Base-by-base conservation (phyloP, 176 grass and related monocot genomes). In the Oryza rufipogon region DNA sequence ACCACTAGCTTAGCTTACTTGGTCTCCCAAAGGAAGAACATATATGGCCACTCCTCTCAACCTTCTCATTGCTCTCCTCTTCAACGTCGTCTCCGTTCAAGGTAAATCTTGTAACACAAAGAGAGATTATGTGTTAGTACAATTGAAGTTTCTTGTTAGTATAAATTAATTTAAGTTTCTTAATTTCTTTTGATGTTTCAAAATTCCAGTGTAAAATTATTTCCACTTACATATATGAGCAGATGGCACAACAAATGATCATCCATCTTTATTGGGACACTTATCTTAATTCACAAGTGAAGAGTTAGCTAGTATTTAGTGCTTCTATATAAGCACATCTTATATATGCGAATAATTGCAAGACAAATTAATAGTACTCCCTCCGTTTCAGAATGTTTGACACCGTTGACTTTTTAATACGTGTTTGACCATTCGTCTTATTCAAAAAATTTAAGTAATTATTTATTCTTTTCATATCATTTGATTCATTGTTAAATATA, bases 41-140 rank as follows among this genome's bases (percentile, higher is more conserved):
- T 26, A n/a, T 19, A 86, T 80, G 77, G 56, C 56, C 26, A 65
- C 54, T 72, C 14, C 28, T 6, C 41, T 38, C 20, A 51, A 42
- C 20, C 32, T 54, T 80, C 54, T 73, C 13, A 2, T 38, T 16
- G 8, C 0, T 4, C 1, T 63, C 1, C 1, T 86, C 32, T 15
- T 86, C 68, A 26, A 80, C 28, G 3, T 17, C 11, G 0, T 67
- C 14, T 66, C 16, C 3, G 6, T 67, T 2, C 46, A 17, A 15
- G 77, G 84, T 86, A 26, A 49, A 17, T 10, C 23, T 7, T 51
- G 12, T 6, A 52, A 33, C 39, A 23, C 28, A 68, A 67, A 16
- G 12, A 16, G 0, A 34, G 20, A 12, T 26, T 64, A 25, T 64
- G 7, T 64, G 22, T 3, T 25, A 26, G 1, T 7, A 7, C 1